Conservation (phyloP, 306 rosid species). For the Senna tora region DNA sequence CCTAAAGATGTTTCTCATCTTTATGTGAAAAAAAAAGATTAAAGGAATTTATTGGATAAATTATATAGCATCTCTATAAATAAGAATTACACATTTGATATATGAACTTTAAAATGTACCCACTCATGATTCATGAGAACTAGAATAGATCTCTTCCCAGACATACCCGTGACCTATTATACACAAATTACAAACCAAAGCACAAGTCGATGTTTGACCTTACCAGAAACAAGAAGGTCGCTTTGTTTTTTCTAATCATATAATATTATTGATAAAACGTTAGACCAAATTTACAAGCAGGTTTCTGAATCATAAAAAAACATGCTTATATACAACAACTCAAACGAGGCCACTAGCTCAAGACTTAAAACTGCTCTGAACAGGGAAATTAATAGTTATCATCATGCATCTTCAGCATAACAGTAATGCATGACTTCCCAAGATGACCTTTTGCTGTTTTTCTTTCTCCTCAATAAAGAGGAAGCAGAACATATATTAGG, state of each 20-base stretch:
- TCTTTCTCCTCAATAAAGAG: constrained; percentile 37
- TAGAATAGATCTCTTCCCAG: neutral
- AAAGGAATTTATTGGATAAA: too few species aligned
- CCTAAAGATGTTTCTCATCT: too few species aligned
- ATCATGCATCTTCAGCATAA: constrained; percentile 46
- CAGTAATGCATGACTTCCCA: constrained; percentile 39
- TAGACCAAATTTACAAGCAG: constrained; percentile 47
- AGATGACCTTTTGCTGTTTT: constrained; percentile 36
- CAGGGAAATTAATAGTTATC: constrained; percentile 37
- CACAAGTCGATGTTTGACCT: neutral
- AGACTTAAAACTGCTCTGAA: constrained; percentile 41
- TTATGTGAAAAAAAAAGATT: too few species aligned
- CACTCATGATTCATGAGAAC: neutral
- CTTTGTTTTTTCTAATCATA: constrained; percentile 10
- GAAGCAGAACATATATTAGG: constrained; percentile 37
- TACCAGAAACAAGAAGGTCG: constrained; percentile 10
- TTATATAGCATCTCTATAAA: too few species aligned
- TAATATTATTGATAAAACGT: constrained; percentile 36
- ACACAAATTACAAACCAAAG: too few species aligned
- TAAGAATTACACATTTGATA: too few species aligned
- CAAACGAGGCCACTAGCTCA: constrained; percentile 37
- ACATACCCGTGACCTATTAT: neutral
- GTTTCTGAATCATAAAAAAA: constrained; percentile 43
- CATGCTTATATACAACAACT: constrained; percentile 58
- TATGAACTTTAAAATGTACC: too few species aligned